Percentiles rank a stretch among this genome's conserved stretches.
phyloP scores from a whole-genome alignment of 805 yeast species.

The Brettanomyces custersianus region DNA sequence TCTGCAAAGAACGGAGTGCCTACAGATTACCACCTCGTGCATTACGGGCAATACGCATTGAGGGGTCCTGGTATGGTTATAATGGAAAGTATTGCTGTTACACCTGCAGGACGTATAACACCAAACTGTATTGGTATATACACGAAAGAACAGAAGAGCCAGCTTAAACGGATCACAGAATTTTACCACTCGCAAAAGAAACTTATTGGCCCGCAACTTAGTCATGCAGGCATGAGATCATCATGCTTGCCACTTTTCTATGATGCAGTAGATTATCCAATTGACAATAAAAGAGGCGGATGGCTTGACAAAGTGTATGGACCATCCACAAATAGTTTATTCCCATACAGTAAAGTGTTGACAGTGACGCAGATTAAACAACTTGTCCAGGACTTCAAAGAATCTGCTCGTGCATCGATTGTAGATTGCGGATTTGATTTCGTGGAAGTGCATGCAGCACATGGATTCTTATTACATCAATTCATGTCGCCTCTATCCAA shows the following conservation, averaged over 20 bases:
- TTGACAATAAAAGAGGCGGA: constrained; percentile 29
- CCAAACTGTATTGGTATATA: constrained; percentile 35
- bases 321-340: constrained; percentile 28
- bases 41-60: constrained; percentile 37
- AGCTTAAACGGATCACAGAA: constrained; percentile 30
- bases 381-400: constrained; percentile 1
- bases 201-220: constrained; percentile 43
- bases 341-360: constrained; percentile 3
- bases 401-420: constrained; percentile 1
- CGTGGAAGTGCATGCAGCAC: constrained; percentile 32
- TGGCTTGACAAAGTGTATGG: constrained; percentile 35
- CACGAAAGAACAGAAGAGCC: constrained; percentile 39
- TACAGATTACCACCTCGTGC: constrained; percentile 39
- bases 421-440: constrained; percentile 27
- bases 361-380: background rate
- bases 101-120: constrained; percentile 13
- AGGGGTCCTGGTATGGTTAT: constrained; percentile 43
- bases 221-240: constrained; percentile 47
- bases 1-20: constrained; percentile 33
- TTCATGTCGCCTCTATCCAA: constrained; percentile 28
- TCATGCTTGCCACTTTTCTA: constrained; percentile 10
- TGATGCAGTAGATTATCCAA: constrained; percentile 21
- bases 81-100: constrained; percentile 31
- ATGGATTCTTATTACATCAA: constrained; percentile 32
- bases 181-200: constrained; percentile 36